Evolutionary conservation across 139 green algal genomes (phyloP).

Genomic region (Chara braunii): DNA sequence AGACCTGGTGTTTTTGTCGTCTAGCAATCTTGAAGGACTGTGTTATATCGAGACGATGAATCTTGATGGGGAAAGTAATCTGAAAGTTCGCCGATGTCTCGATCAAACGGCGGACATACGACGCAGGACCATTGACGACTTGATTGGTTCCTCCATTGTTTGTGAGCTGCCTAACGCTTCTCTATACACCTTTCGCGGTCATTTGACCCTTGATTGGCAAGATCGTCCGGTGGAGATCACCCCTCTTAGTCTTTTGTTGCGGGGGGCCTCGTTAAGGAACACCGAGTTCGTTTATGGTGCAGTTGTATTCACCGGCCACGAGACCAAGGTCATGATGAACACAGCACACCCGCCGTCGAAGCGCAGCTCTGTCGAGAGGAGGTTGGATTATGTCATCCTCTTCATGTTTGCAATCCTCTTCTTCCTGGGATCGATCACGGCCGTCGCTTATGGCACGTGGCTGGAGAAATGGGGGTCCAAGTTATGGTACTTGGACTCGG

Average conservation of each 20-base stretch:
- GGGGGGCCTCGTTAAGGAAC: too few relatives aligned
- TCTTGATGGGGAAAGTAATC: slow-evolving; percentile 56
- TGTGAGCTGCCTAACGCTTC: slow-evolving; percentile 73
- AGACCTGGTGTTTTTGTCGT: slow-evolving; percentile 69
- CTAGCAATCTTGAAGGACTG: slow-evolving; percentile 51
- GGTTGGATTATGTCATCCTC: slow-evolving; percentile 39
- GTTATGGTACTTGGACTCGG: slow-evolving; percentile 14
- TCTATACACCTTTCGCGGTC: slow-evolving; percentile 68
- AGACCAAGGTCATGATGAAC: slow-evolving; percentile 75
- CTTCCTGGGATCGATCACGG: slow-evolving; percentile 10
- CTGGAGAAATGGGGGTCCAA: neutral
- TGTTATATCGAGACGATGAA: slow-evolving; percentile 79
- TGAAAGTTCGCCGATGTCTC: slow-evolving; percentile 39
- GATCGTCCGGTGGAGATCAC: neutral
- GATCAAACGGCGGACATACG: too few relatives aligned
- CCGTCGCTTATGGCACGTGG: slow-evolving; percentile 10
- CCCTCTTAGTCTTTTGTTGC: slow-evolving; percentile 3
- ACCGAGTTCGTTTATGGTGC: slow-evolving; percentile 63
- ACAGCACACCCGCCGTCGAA: slow-evolving; percentile 58
- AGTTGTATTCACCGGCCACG: slow-evolving; percentile 82
- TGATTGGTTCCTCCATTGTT: too few relatives aligned
- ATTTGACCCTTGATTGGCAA: slow-evolving; percentile 8
- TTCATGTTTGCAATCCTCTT: slow-evolving; percentile 47
- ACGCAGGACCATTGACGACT: too few relatives aligned
- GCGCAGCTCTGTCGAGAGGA: slow-evolving; percentile 33